phyloP scores from a whole-genome alignment of 1,139 yeast genomes.

The Lodderomyces parapsilosis region DNA sequence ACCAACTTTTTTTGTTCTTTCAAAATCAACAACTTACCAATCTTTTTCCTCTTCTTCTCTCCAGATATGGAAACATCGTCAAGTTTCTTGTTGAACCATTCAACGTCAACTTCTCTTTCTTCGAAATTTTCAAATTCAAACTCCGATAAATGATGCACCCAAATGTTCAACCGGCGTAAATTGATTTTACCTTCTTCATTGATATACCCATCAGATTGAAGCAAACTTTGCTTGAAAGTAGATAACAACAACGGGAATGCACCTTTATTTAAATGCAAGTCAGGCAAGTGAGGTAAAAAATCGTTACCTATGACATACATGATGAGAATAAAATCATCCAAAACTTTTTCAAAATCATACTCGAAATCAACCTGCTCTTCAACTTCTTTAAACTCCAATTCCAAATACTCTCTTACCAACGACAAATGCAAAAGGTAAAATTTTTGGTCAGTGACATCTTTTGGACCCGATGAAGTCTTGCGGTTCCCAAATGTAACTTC shows the following conservation, averaged over 20 bases:
- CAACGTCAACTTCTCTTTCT: conserved; percentile 77
- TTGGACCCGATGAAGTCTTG: conserved; percentile 32
- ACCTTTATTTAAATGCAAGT: conserved; percentile 88
- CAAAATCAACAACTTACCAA: conserved; percentile 65
- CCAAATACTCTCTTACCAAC: conserved; percentile 84
- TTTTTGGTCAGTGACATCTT: conserved; percentile 72
- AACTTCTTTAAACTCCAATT: conserved; percentile 77
- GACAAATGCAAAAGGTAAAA: conserved; percentile 84
- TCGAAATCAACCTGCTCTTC: conserved; percentile 62
- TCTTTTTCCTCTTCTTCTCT: conserved; percentile 61
- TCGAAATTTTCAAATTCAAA: conserved; percentile 84
- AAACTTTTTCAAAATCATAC: conserved; percentile 81
- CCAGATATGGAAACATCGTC: conserved; percentile 78
- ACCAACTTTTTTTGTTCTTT: conserved; percentile 70
- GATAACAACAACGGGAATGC: conserved; percentile 89
- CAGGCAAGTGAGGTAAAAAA: conserved; percentile 97
- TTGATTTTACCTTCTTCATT: conserved; percentile 82
- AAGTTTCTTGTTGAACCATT: conserved; percentile 85
- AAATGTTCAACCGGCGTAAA: conserved; percentile 63
- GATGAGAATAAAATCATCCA: conserved; percentile 91
- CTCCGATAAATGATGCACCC: conserved; percentile 68
- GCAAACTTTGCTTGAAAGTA: conserved; percentile 80
- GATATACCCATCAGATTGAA: conserved; percentile 77
- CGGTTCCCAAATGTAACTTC: conserved; percentile 87
- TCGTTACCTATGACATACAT: conserved; percentile 97